A percentile compares a stretch with the other conserved stretches of the same genome.
phyloP scores from a whole-genome alignment of 176 grass and related monocot species.

The Metroxylon sagu region DNA sequence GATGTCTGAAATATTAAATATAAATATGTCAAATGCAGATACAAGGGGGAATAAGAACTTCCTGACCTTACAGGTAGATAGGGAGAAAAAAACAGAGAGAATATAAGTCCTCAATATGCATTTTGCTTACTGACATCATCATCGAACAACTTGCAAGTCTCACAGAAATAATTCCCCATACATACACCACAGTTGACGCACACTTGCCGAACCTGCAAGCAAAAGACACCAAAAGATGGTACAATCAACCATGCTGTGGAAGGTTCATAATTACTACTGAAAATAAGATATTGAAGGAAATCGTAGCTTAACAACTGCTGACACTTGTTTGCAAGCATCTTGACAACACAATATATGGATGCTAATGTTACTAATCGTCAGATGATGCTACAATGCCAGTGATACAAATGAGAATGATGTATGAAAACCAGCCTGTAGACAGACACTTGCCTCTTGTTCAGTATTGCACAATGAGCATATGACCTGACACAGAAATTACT shows the following conservation, averaged over 20 bases:
- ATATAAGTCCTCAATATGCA: neutral
- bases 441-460: slow-evolving; percentile 62
- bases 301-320: too few relatives aligned
- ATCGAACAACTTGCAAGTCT: slow-evolving; percentile 86
- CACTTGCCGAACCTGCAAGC: slow-evolving; percentile 48
- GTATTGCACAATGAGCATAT: slow-evolving; percentile 78
- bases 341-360: too few relatives aligned
- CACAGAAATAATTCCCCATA: slow-evolving; percentile 90
- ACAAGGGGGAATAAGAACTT: too few relatives aligned
- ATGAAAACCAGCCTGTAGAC: neutral
- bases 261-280: too few relatives aligned
- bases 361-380: too few relatives aligned
- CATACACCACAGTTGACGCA: slow-evolving; percentile 71
- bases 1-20: slow-evolving; percentile 47
- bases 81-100: neutral
- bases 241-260: neutral
- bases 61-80: neutral
- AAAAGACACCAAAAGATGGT: neutral
- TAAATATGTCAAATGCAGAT: slow-evolving; percentile 4
- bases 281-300: too few relatives aligned
- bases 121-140: slow-evolving; percentile 70
- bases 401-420: too few relatives aligned
- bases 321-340: too few relatives aligned
- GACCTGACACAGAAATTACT: slow-evolving; percentile 36
- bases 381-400: too few relatives aligned